Evolutionary conservation across 768 basidiomycete species (phyloP).

Genomic region (Auriscalpium vulgare): DNA sequence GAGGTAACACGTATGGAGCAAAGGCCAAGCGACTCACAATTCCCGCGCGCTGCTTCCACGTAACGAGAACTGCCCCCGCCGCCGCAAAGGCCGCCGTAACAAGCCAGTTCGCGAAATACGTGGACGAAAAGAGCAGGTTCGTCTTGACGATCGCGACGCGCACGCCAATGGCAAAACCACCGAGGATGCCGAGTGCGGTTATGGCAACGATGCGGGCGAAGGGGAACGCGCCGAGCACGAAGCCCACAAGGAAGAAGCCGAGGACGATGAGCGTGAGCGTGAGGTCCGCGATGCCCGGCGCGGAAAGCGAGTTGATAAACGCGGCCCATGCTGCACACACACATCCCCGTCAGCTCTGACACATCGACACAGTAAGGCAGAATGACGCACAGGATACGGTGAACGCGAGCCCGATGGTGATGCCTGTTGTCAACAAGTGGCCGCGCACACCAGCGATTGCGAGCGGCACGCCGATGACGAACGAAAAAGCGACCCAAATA

Average conservation of each 20-base stretch:
- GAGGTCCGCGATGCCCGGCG: conserved; percentile 43
- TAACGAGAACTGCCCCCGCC: conserved; percentile 32
- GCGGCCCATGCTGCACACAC: conserved; percentile 48
- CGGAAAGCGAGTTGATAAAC: conserved; percentile 45
- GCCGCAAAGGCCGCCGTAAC: conserved; percentile 39
- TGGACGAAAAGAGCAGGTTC: conserved; percentile 37
- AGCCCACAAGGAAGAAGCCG: conserved; percentile 41
- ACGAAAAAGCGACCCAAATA: conserved; percentile 50
- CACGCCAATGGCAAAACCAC: conserved; percentile 51
- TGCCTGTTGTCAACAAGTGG: conserved; percentile 48
- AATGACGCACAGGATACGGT: conserved; percentile 29
- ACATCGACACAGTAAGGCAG: conserved; percentile 21
- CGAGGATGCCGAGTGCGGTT: conserved; percentile 37
- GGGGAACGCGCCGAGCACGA: conserved; percentile 45
- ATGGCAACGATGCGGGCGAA: conserved; percentile 42
- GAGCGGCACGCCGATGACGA: conserved; percentile 46
- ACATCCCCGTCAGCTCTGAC: conserved; percentile 10
- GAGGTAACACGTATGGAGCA: background rate
- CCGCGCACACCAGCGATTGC: conserved; percentile 49
- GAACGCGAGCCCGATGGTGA: conserved; percentile 43
- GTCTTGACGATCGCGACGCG: conserved; percentile 43
- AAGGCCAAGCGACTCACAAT: conserved; percentile 35
- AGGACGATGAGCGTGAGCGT: conserved; percentile 42
- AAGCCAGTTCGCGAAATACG: conserved; percentile 44
- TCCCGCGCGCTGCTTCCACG: conserved; percentile 38